Evolutionary conservation across 306 rosid genomes (phyloP).

Genomic region (Quercus agrifolia): DNA sequence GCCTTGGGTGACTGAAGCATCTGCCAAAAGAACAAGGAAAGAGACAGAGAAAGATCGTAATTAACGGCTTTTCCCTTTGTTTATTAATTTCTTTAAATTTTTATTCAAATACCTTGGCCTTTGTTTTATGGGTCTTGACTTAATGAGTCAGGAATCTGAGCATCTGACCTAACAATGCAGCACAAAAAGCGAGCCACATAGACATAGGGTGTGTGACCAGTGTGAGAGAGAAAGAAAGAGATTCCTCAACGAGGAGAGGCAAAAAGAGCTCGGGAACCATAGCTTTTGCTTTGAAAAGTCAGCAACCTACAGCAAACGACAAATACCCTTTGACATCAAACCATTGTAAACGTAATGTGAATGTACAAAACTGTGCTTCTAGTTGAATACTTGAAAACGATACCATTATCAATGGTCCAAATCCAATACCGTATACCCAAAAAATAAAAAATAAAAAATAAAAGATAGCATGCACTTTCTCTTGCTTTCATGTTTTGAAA

Average conservation of each 20-base stretch:
- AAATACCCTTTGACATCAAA: conserved; percentile 35
- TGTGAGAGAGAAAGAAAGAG: conserved; percentile 36
- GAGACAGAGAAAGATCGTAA: conserved; percentile 27
- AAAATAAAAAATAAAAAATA: not conserved
- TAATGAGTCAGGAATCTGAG: conserved; percentile 48
- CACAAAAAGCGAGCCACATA: no score
- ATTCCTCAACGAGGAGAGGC: conserved; percentile 79
- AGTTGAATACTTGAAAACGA: not conserved
- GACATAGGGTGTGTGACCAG: no score
- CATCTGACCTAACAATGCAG: not conserved
- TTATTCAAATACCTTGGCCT: not conserved
- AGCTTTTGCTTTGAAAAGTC: conserved; percentile 41
- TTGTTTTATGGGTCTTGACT: conserved; percentile 18
- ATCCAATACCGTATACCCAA: not conserved
- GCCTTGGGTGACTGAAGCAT: not conserved
- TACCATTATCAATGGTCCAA: not conserved
- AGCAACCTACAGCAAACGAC: conserved; percentile 24
- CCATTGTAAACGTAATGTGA: conserved; percentile 9
- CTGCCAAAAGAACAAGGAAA: conserved; percentile 23
- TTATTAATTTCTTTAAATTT: not conserved
- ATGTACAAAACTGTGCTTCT: not conserved
- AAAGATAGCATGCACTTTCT: conserved; percentile 34
- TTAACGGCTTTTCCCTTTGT: conserved; percentile 47
- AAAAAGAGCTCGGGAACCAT: conserved; percentile 26
- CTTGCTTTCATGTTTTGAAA: conserved; percentile 56